phyloP scores from a whole-genome alignment of 169 alveolate genomes.

The Eimeria acervulina region DNA sequence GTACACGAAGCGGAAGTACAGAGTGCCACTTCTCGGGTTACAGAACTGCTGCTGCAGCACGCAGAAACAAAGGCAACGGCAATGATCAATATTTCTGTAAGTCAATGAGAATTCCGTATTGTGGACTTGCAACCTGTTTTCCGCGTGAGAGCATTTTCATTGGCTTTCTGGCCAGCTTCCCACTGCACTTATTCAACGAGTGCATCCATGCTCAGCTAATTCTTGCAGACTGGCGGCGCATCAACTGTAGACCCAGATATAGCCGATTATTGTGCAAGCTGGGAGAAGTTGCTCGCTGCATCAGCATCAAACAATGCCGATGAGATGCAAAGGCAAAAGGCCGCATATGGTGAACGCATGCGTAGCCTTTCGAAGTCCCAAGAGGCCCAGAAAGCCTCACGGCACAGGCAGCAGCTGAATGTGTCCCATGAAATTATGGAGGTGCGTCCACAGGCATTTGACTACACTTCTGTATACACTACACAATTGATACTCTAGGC shows the following conservation, averaged over 20 bases:
- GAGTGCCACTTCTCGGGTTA: slow-evolving; percentile 27
- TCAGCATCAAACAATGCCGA: slow-evolving; percentile 51
- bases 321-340: slow-evolving; percentile 41
- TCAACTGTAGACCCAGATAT: slow-evolving; percentile 40
- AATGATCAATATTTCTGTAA: slow-evolving; percentile 12
- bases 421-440: slow-evolving; percentile 63
- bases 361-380: slow-evolving; percentile 67
- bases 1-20: slow-evolving; percentile 71
- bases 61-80: slow-evolving; percentile 64
- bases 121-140: not conserved
- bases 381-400: not conserved
- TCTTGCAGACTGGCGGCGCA: slow-evolving; percentile 46
- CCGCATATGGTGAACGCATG: slow-evolving; percentile 25
- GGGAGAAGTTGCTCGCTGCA: slow-evolving; percentile 42
- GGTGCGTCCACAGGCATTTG: not conserved
- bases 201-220: not conserved
- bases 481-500: not conserved
- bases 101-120: not conserved
- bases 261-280: slow-evolving; percentile 61
- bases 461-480: not conserved
- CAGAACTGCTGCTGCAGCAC: slow-evolving; percentile 44
- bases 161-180: not conserved
- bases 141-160: not conserved
- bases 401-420: slow-evolving; percentile 64
- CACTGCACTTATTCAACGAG: not conserved